phyloP scores from a whole-genome alignment of 108 stramenopile genomes.

The Schizochytrium sp. region DNA sequence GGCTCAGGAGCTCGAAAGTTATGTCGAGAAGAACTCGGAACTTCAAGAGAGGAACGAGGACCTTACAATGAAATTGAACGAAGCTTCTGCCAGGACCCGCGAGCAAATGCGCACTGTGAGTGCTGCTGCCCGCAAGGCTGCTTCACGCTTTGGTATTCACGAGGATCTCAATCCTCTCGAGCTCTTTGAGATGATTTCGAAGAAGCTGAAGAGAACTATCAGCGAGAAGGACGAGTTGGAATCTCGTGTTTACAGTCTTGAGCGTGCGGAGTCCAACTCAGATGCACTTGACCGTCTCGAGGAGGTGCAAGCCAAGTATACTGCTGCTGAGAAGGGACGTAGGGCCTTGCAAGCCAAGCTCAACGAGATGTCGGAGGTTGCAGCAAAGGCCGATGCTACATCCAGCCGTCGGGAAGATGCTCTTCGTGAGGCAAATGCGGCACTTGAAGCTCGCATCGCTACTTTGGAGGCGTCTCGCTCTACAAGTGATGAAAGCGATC shows the following conservation, averaged over 20 bases:
- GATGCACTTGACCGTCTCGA: conserved; percentile 11
- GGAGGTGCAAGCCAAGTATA: neutral
- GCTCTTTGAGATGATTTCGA: conserved; percentile 16
- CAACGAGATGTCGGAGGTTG: neutral
- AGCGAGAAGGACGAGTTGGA: neutral
- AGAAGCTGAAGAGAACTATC: neutral
- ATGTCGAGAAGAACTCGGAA: neutral
- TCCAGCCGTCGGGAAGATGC: neutral
- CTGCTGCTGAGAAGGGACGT: neutral
- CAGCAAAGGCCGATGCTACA: conserved; percentile 19
- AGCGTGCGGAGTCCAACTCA: neutral
- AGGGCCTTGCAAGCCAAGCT: neutral
- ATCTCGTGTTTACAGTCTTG: neutral
- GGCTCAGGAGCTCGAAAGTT: neutral
- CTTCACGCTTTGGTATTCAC: neutral
- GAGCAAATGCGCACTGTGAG: neutral
- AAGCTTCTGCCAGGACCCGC: no score
- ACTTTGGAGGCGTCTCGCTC: neutral
- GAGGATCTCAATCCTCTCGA: conserved; percentile 18
- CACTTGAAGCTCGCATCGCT: conserved; percentile 24
- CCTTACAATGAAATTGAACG: no score
- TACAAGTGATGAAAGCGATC: neutral
- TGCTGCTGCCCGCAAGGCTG: neutral
- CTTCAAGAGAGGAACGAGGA: neutral
- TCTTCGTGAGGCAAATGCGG: neutral